These are phyloP conservation scores for Colletotrichum sp. DNA, from an alignment of 2,329 filamentous ascomycete genomes.

Conservation along the genomic window DNA sequence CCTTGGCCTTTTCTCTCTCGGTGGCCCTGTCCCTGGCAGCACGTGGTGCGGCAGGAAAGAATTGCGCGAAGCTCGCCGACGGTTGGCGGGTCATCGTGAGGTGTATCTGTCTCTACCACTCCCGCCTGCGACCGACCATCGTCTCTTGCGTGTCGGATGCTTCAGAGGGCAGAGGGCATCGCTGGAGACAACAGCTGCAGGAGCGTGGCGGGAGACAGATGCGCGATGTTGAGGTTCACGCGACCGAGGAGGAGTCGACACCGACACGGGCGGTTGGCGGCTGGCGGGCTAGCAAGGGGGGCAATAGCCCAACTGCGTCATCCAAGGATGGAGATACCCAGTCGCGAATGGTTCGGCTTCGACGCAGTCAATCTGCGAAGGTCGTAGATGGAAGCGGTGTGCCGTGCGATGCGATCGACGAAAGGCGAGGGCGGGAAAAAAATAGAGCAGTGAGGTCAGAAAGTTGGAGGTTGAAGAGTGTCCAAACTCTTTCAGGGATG, in stretches of 20 bases:
- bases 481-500: constrained; percentile 23
- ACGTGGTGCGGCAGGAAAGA: constrained; percentile 80
- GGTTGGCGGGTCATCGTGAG: constrained; percentile 79
- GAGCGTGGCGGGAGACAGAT: constrained; percentile 16
- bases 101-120: constrained; percentile 54
- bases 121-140: constrained; percentile 61
- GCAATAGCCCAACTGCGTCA: constrained; percentile 12
- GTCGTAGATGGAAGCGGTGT: neutral
- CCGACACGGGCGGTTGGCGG: constrained; percentile 5
- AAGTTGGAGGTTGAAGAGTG: constrained; percentile 24
- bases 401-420: constrained; percentile 19
- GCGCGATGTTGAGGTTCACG: constrained; percentile 40
- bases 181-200: neutral
- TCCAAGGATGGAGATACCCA: constrained; percentile 1
- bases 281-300: neutral
- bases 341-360: neutral
- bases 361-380: constrained; percentile 1
- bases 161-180: constrained; percentile 5
- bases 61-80: constrained; percentile 81
- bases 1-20: constrained; percentile 66
- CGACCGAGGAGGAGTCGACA: constrained; percentile 36
- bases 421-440: constrained; percentile 1
- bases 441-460: constrained; percentile 21
- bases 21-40: constrained; percentile 63
- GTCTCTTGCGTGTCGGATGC: constrained; percentile 46